phyloP scores from a whole-genome alignment of 768 basidiomycete species.

The Xerocomus spinulosus region DNA sequence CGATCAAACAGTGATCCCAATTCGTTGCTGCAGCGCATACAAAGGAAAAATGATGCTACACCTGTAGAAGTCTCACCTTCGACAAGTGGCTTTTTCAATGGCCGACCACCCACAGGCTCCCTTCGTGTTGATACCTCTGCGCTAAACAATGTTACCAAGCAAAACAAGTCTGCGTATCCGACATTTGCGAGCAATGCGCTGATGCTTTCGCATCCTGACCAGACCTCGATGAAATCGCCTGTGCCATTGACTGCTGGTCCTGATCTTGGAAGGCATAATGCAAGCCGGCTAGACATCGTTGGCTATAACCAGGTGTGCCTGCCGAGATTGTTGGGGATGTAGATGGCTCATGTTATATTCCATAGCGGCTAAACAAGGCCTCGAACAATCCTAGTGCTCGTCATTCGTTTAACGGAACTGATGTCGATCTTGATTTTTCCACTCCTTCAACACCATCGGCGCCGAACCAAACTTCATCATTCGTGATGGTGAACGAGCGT shows the following conservation, averaged over 20 bases:
- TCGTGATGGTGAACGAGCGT: constrained; percentile 37
- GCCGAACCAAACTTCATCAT: constrained; percentile 39
- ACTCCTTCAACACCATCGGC: constrained; percentile 52
- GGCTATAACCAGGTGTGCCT: constrained; percentile 60
- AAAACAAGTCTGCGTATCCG: constrained; percentile 86
- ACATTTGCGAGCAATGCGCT: constrained; percentile 44
- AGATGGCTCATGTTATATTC: constrained; percentile 18
- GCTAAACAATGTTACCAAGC: constrained; percentile 53
- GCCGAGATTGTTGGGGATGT: constrained; percentile 3
- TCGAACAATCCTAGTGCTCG: constrained; percentile 49
- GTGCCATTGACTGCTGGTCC: constrained; percentile 83
- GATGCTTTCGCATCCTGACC: constrained; percentile 54
- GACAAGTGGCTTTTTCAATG: constrained; percentile 45
- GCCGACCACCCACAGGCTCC: constrained; percentile 63
- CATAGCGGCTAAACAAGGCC: constrained; percentile 44
- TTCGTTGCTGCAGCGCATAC: constrained; percentile 75
- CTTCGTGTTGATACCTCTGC: constrained; percentile 72
- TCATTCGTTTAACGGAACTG: constrained; percentile 75
- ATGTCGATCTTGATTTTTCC: constrained; percentile 55
- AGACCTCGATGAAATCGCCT: constrained; percentile 60
- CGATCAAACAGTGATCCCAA: constrained; percentile 81
- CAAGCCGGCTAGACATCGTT: constrained; percentile 67
- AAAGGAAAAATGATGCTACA: constrained; percentile 58
- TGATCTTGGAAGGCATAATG: constrained; percentile 75
- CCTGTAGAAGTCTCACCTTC: constrained; percentile 49